Evolutionary conservation across 2,329 filamentous ascomycete species (phyloP).

Genomic region (Beauveria scarabaeidicola): DNA sequence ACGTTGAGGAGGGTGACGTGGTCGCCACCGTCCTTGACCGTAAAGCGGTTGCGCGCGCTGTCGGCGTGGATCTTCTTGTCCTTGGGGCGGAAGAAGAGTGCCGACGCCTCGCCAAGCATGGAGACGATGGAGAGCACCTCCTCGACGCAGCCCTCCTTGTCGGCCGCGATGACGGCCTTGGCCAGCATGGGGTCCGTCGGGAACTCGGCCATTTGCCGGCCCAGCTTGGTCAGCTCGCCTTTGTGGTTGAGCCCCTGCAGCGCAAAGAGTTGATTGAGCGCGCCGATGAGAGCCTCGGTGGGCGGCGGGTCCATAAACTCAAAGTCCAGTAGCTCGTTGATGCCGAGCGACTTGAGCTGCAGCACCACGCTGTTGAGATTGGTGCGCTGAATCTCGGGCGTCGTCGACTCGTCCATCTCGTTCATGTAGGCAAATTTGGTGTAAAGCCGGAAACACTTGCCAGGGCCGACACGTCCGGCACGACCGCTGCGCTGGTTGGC

Average conservation of each 20-base stretch:
- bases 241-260: conserved; percentile 82
- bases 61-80: conserved; percentile 97
- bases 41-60: conserved; percentile 80
- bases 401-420: conserved; percentile 86
- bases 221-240: conserved; percentile 82
- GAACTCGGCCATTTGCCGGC: conserved; percentile 91
- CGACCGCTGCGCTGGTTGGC: conserved; percentile 90
- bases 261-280: conserved; percentile 84
- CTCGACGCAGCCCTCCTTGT: conserved; percentile 85
- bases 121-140: conserved; percentile 90
- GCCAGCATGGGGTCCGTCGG: conserved; percentile 88
- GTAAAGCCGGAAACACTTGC: conserved; percentile 89
- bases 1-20: conserved; percentile 83
- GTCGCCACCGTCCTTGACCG: conserved; percentile 83
- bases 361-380: conserved; percentile 80
- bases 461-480: conserved; percentile 83
- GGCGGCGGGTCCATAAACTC: conserved; percentile 94
- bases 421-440: conserved; percentile 93
- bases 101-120: conserved; percentile 82
- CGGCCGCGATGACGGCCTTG: conserved; percentile 79
- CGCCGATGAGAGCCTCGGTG: conserved; percentile 78
- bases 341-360: conserved; percentile 79
- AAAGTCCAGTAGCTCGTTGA: conserved; percentile 87
- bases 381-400: conserved; percentile 85
- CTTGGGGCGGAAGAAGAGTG: conserved; percentile 89